Evolutionary conservation across 495 filamentous ascomycete genomes (phyloP), one percentile per base, ranked within the genome.

Genomic region (Glonium stellatum): DNA sequence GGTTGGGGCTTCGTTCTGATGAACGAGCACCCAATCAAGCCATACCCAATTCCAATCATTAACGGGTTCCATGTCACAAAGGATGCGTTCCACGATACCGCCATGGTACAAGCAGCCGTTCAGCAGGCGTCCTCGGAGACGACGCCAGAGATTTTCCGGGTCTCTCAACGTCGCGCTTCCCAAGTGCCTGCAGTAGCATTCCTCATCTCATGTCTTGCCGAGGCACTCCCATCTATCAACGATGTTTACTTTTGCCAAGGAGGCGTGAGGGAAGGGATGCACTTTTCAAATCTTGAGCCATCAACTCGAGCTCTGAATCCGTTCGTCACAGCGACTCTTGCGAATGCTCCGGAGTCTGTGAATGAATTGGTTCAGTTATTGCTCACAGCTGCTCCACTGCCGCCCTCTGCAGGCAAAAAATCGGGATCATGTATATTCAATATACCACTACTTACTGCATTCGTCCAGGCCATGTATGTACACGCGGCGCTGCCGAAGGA

Each of bases 1-100:
- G 92, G 92, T 27, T 96, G 93, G 75, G 91, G 92, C 10, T 92
- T 88, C 71, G 79, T 95, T 31, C 75, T 96, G 15, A 87, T 95
- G 80, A 75, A 75, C 46, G 78, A 80, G 51, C 84, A 89, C 51
- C 70, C 76, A 0, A 79, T 86, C 27, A 74, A 81, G 51, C 86
- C 85, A 0, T 97, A 97, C 63, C 92, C 92, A 0, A 87, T 96
- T 15, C 87, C 89, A 0, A 82, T 87, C 49, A 86, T 96, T 72
- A 92, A 93, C 39, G 85, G 91, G 2, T 95, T 92, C 67, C 80
- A 77, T 0, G 87, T 86, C 0, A 71, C 73, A 0, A 82, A 80
- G 23, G 61, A 77, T 18, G 75, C 79, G 18, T 95, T 96, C 62
- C 71, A 77, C 50, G 74, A 82, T 62, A 86, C 84, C 13, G 72